These are phyloP conservation scores for Populus hybrid DNA, from an alignment of 441 rosid species.

Conservation along the genomic window DNA sequence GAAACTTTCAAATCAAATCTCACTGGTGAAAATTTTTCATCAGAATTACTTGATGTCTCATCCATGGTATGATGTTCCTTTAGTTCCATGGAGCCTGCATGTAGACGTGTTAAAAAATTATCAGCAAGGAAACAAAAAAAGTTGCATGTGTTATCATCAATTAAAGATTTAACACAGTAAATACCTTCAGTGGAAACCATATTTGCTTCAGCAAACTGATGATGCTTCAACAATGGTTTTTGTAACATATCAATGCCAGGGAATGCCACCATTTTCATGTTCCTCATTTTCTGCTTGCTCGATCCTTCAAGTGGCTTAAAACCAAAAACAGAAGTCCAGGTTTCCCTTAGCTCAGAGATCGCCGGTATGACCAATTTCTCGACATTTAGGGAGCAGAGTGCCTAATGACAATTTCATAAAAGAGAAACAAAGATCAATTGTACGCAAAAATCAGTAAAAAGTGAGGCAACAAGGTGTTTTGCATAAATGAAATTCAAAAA, in stretches of 20 bases:
- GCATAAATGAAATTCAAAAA: not conserved
- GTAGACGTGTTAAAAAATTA: conserved; percentile 3
- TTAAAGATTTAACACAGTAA: conserved; percentile 1
- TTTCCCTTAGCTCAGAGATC: conserved; percentile 70
- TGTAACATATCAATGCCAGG: conserved; percentile 89
- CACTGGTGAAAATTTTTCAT: conserved; percentile 17
- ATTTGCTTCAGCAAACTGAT: conserved; percentile 25
- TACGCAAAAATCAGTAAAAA: conserved; percentile 2
- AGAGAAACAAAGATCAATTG: not conserved
- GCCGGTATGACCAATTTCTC: conserved; percentile 93
- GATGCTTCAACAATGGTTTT: conserved; percentile 49
- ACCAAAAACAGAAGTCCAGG: conserved; percentile 90
- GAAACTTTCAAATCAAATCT: conserved; percentile 35
- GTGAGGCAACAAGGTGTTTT: not conserved
- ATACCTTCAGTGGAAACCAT: conserved; percentile 37
- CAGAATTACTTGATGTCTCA: conserved; percentile 24
- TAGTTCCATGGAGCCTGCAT: conserved; percentile 36
- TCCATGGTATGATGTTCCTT: conserved; percentile 25
- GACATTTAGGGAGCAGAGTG: conserved; percentile 60
- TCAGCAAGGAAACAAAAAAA: not conserved
- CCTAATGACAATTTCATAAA: conserved; percentile 39
- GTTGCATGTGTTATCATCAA: not conserved
- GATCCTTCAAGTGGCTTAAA: conserved; percentile 55
- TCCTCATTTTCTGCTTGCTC: conserved; percentile 47
- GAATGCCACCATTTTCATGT: conserved; percentile 72